phyloP scores from a whole-genome alignment of 139 green algal species.

The Picochlorum sp. region DNA sequence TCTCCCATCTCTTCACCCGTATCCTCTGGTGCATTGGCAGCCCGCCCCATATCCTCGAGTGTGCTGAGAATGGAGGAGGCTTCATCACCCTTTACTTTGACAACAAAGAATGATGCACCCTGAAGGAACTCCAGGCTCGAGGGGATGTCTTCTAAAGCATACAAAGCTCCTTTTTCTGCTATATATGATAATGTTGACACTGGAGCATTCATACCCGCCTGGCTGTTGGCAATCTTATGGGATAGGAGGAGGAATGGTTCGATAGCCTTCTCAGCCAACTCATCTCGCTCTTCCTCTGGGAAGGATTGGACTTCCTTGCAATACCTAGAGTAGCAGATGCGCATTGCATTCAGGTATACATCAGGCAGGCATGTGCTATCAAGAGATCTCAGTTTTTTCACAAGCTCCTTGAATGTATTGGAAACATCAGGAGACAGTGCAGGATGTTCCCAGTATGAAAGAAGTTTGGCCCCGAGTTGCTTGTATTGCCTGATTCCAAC shows the following conservation, averaged over 20 bases:
- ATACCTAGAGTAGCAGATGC: constrained; percentile 12
- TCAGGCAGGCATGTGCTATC: constrained; percentile 17
- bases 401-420: neutral
- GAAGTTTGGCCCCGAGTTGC: constrained; percentile 26
- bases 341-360: constrained; percentile 28
- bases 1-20: neutral
- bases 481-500: constrained; percentile 15
- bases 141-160: constrained; percentile 8
- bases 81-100: constrained; percentile 2
- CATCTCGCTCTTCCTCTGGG: neutral
- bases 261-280: neutral
- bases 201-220: constrained; percentile 21
- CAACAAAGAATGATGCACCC: constrained; percentile 25
- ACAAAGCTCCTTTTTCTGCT: constrained; percentile 11
- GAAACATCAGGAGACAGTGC: neutral
- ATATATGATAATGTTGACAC: constrained; percentile 12
- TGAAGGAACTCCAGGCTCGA: constrained; percentile 27
- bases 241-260: constrained; percentile 18
- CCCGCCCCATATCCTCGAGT: neutral
- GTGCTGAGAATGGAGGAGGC: constrained; percentile 2
- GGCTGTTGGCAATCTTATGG: constrained; percentile 16
- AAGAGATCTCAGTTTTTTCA: constrained; percentile 21
- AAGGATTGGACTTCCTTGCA: neutral
- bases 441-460: constrained; percentile 28
- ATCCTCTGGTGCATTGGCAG: neutral